Conservation (phyloP, 805 yeast genomes). For the Isabelozyma rhagii region DNA sequence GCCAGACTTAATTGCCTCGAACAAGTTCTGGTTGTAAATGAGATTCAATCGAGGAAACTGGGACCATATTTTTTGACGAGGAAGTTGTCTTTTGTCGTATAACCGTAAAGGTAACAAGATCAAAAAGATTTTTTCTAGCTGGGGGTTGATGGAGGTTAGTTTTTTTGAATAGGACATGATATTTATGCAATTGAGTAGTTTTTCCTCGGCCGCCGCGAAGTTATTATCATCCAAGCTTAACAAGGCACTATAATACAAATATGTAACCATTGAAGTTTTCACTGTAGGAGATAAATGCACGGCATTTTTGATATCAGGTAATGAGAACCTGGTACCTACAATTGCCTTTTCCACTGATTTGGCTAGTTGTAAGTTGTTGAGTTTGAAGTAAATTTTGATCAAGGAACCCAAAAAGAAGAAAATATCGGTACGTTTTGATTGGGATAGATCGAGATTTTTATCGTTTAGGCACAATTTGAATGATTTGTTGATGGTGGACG, state of each 20-base stretch:
- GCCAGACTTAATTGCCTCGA: constrained; percentile 51
- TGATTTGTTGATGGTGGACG: constrained; percentile 65
- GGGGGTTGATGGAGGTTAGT: constrained; percentile 18
- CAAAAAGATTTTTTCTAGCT: constrained; percentile 48
- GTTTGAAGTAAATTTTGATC: constrained; percentile 63
- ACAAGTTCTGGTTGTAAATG: constrained; percentile 45
- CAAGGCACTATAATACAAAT: constrained; percentile 67
- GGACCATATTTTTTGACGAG: constrained; percentile 38
- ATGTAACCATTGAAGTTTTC: constrained; percentile 50
- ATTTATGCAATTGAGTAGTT: constrained; percentile 50
- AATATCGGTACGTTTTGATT: constrained; percentile 59
- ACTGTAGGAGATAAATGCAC: constrained; percentile 1
- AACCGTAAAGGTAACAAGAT: constrained; percentile 65
- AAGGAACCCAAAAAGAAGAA: constrained; percentile 70
- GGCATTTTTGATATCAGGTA: constrained; percentile 45
- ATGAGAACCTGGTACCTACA: constrained; percentile 46
- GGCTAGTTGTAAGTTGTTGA: constrained; percentile 69
- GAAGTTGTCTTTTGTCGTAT: constrained; percentile 45
- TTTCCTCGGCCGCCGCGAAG: constrained; percentile 46
- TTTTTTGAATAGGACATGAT: constrained; percentile 26
- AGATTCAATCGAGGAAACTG: constrained; percentile 37
- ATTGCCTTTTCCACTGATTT: constrained; percentile 71
- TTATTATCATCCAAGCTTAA: constrained; percentile 65
- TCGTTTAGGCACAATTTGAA: constrained; percentile 80
- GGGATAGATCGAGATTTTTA: constrained; percentile 48